Evolutionary conservation across 2,329 filamentous ascomycete genomes (phyloP).

Genomic region (Microsporum canis): DNA sequence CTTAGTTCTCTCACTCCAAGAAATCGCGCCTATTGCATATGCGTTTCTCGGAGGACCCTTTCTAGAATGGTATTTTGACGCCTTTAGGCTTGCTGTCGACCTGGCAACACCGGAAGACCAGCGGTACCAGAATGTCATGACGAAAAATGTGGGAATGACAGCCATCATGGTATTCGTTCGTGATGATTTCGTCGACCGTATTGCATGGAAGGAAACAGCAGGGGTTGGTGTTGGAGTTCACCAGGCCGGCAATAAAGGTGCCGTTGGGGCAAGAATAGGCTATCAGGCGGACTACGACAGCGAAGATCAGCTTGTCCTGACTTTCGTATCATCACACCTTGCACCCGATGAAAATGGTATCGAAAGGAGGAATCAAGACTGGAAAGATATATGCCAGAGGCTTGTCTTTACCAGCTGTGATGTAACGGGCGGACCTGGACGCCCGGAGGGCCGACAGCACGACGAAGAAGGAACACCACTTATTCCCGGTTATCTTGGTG

Average conservation of each 20-base stretch:
- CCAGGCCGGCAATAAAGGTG: conserved; percentile 93
- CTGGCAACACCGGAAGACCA: conserved; percentile 41
- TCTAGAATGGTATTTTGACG: conserved; percentile 61
- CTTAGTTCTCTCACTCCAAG: conserved; percentile 63
- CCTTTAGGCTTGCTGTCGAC: conserved; percentile 60
- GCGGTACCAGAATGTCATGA: conserved; percentile 58
- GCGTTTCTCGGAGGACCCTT: conserved; percentile 78
- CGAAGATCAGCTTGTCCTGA: conserved; percentile 52
- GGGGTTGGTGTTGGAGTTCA: conserved; percentile 74
- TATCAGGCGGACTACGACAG: conserved; percentile 36
- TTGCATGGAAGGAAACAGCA: conserved; percentile 61
- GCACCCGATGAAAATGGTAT: conserved; percentile 76
- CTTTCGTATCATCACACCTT: conserved; percentile 79
- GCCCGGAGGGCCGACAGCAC: conserved; percentile 14
- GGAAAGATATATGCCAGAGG: conserved; percentile 69
- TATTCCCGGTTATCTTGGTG: conserved; percentile 22
- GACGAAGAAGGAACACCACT: conserved; percentile 27
- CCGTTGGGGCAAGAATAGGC: conserved; percentile 63
- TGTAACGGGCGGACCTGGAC: conserved; percentile 27
- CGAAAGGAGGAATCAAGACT: conserved; percentile 69
- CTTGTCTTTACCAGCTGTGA: conserved; percentile 54
- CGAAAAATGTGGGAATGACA: conserved; percentile 77
- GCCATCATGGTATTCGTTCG: conserved; percentile 75
- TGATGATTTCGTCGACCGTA: conserved; percentile 43
- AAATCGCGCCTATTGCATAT: conserved; percentile 73